Percentiles rank a stretch among this genome's conserved stretches.
phyloP scores from a whole-genome alignment of 2,329 filamentous ascomycete species.

The Alternaria sp. region DNA sequence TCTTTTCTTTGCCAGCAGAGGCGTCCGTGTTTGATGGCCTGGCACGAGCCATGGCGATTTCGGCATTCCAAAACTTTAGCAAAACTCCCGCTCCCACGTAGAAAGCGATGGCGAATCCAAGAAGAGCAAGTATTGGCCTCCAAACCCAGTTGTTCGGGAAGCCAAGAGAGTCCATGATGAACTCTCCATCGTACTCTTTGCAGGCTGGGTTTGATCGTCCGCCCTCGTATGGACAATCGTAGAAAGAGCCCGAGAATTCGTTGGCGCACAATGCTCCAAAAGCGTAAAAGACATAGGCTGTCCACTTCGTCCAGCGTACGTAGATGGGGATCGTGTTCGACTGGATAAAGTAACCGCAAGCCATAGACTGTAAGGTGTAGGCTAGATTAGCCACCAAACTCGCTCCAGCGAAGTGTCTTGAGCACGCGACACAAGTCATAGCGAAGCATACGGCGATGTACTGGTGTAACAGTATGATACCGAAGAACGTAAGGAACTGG shows the following conservation, averaged over 20 bases:
- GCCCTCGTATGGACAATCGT: constrained; percentile 70
- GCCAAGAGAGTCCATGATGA: constrained; percentile 72
- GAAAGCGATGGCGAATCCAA: constrained; percentile 69
- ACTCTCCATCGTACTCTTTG: constrained; percentile 70
- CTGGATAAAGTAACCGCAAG: constrained; percentile 79
- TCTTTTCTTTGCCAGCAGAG: constrained; percentile 74
- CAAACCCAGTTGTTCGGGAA: constrained; percentile 72
- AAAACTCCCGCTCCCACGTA: constrained; percentile 66
- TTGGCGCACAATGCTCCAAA: constrained; percentile 75
- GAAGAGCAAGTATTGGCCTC: constrained; percentile 67
- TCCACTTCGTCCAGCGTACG: constrained; percentile 78
- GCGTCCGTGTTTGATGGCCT: constrained; percentile 62
- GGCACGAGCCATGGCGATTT: constrained; percentile 72
- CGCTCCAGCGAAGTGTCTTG: constrained; percentile 72
- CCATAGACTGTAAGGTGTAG: constrained; percentile 76
- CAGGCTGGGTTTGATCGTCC: constrained; percentile 70
- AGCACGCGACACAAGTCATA: constrained; percentile 69
- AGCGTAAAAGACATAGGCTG: constrained; percentile 69
- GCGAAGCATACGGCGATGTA: constrained; percentile 77
- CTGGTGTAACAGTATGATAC: constrained; percentile 71
- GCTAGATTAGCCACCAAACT: constrained; percentile 74
- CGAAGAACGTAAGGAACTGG: constrained; percentile 76
- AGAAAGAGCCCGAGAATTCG: constrained; percentile 74
- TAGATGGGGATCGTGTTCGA: constrained; percentile 75
- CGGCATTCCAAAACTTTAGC: constrained; percentile 68